Conservation (phyloP, 352 stramenopile genomes). For the Globisporangium alternatum region DNA sequence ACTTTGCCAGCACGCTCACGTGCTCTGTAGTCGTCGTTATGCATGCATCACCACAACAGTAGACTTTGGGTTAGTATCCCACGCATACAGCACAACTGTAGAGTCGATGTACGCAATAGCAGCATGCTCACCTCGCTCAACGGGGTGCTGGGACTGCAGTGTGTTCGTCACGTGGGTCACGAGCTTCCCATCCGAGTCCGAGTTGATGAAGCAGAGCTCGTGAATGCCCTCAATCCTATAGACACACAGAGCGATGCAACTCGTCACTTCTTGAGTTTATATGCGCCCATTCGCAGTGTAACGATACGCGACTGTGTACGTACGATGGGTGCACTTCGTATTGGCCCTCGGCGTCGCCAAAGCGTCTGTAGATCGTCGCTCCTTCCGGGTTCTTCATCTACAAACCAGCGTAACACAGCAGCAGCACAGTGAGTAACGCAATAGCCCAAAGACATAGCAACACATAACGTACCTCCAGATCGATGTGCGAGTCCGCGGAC, state of each 20-base stretch:
- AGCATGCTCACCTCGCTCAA: constrained; percentile 51
- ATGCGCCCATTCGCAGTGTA: background rate
- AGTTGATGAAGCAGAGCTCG: constrained; percentile 77
- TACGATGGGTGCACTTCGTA: constrained; percentile 67
- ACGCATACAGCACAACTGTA: background rate
- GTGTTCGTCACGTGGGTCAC: constrained; percentile 83
- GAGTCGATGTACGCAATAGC: background rate
- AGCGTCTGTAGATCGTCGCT: constrained; percentile 47
- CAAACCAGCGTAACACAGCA: background rate
- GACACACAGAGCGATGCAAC: background rate
- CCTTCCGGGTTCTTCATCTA: constrained; percentile 66
- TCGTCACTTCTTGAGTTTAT: background rate
- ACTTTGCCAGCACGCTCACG: constrained; percentile 79
- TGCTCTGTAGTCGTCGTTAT: constrained; percentile 51
- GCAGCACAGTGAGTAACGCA: background rate
- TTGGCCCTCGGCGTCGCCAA: constrained; percentile 66
- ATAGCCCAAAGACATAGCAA: background rate
- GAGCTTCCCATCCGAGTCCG: constrained; percentile 66
- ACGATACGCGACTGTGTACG: constrained; percentile 8
- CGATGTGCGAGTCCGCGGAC: constrained; percentile 68
- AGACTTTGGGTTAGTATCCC: background rate
- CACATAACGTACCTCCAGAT: constrained; percentile 36
- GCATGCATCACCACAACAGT: background rate
- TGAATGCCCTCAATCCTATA: constrained; percentile 48
- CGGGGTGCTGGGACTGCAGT: constrained; percentile 74